Evolutionary conservation across 1,284 basidiomycete genomes (phyloP), one percentile per base, ranked within the genome.

Genomic region (Microbotryum scabiosae): DNA sequence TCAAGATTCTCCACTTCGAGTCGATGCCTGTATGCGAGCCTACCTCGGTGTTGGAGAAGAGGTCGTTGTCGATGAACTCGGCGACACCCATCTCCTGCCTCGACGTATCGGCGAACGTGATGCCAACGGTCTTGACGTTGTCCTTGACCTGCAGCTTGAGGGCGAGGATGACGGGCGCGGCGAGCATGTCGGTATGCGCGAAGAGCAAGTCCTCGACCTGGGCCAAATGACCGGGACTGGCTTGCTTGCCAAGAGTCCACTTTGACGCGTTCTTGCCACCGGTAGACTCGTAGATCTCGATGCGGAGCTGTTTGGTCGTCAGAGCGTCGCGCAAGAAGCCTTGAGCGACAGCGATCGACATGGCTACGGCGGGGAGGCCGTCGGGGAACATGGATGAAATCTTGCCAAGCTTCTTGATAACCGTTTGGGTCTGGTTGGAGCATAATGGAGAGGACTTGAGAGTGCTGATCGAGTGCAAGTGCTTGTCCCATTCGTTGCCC

Each of bases 31-130:
- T 12, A 7, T 16, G n/a, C 4, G 51, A 56, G 62, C 76, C 52
- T 60, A 91, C 91, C 80, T 98, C 94, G 4, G 87, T 87, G 73
- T 98, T 98, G 1, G 90, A 92, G 76, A 93, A 97, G 14, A 93
- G 79, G 65, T 98, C 96, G 70, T 94, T 96, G 73, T 99, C 96
- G 1, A 86, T 84, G 70, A 90, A 98, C 67, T 98, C 90, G 20
- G 89, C 81, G 78, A 97, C 66, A 76, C 82, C 76, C 30, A 83
- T 73, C 50, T 76, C 73, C 56, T 79, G 78, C 60, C 78, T 75
- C 53, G 78, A 78, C 21, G 80, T 79, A 70, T 83, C 82, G 18
- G 79, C 78, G 64, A 79, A 82, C 2, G 81, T 81, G 2, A 78
- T 76, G 1, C 82, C 82, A n/a, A 82, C 77, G 1, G 71, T 76